These are phyloP conservation scores for Pestalotiopsis sp. DNA, from an alignment of 2,329 filamentous ascomycete species.

Conservation along the genomic window DNA sequence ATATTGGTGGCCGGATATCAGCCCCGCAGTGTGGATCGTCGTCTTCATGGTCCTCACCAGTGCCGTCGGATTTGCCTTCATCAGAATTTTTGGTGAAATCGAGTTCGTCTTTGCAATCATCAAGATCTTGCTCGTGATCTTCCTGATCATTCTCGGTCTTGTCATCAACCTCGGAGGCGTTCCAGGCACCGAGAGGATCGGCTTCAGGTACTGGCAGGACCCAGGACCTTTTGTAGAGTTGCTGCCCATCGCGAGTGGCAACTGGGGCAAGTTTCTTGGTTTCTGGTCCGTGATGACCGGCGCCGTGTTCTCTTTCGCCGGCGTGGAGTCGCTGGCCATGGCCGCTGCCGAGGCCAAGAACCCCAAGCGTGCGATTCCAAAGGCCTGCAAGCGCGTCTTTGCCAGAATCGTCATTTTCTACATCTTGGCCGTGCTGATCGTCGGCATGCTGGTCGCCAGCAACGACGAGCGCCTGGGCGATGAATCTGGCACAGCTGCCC, in stretches of 20 bases:
- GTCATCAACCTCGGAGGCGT: constrained; percentile 65
- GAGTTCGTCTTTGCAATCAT: constrained; percentile 54
- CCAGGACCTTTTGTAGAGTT: constrained; percentile 68
- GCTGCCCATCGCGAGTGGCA: constrained; percentile 52
- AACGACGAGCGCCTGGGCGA: constrained; percentile 46
- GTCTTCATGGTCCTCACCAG: constrained; percentile 55
- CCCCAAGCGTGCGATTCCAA: constrained; percentile 47
- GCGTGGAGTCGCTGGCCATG: constrained; percentile 54
- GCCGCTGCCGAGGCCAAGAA: constrained; percentile 57
- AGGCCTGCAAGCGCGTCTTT: constrained; percentile 60
- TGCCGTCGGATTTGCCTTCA: constrained; percentile 58
- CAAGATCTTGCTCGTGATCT: constrained; percentile 63
- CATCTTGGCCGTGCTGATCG: constrained; percentile 51
- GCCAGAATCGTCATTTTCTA: constrained; percentile 57
- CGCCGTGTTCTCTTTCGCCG: constrained; percentile 48
- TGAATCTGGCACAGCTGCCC: constrained; percentile 42
- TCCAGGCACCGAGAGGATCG: constrained; percentile 58
- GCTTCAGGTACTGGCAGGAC: constrained; percentile 70
- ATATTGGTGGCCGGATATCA: constrained; percentile 67
- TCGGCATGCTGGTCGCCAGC: constrained; percentile 57
- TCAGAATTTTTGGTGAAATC: constrained; percentile 63
- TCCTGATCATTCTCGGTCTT: constrained; percentile 62
- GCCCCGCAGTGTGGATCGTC: constrained; percentile 52
- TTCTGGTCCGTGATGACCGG: constrained; percentile 53
- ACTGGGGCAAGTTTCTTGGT: constrained; percentile 64